phyloP scores from a whole-genome alignment of 2,329 filamentous ascomycete species.

The Plenodomus lindquistii region DNA sequence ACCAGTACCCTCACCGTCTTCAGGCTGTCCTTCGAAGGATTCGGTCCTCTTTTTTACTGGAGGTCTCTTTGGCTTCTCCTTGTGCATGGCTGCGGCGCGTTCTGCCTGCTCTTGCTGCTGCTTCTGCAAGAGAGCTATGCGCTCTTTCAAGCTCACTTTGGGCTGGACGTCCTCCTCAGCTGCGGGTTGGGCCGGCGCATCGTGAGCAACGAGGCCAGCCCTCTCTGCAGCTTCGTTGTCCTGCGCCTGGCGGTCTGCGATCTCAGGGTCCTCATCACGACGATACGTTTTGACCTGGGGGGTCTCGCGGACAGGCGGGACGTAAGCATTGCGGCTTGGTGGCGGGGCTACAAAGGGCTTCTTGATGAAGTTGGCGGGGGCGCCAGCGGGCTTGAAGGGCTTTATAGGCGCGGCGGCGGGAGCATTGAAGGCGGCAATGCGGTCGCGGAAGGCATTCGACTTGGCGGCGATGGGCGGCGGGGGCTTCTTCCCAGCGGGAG shows the following conservation, averaged over 20 bases:
- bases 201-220: slow-evolving; percentile 61
- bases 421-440: slow-evolving; percentile 97
- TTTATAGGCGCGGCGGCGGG: slow-evolving; percentile 79
- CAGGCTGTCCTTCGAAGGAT: slow-evolving; percentile 42
- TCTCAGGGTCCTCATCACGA: slow-evolving; percentile 80
- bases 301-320: slow-evolving; percentile 74
- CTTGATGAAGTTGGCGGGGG: slow-evolving; percentile 77
- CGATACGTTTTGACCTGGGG: slow-evolving; percentile 77
- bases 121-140: slow-evolving; percentile 90
- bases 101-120: slow-evolving; percentile 90
- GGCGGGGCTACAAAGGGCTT: slow-evolving; percentile 96
- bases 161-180: slow-evolving; percentile 73
- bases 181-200: slow-evolving; percentile 50
- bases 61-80: slow-evolving; percentile 80
- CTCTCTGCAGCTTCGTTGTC: slow-evolving; percentile 68
- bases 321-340: slow-evolving; percentile 87
- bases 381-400: slow-evolving; percentile 81
- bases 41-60: slow-evolving; percentile 68
- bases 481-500: slow-evolving; percentile 55
- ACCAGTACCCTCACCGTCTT: slow-evolving; percentile 43
- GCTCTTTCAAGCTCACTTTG: slow-evolving; percentile 91
- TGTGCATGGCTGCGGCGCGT: slow-evolving; percentile 76
- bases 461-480: slow-evolving; percentile 75
- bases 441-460: slow-evolving; percentile 88
- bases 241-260: slow-evolving; percentile 66